These are phyloP conservation scores for Tylopilus vinaceipallidus DNA, from an alignment of 768 basidiomycete species.

Conservation along the genomic window DNA sequence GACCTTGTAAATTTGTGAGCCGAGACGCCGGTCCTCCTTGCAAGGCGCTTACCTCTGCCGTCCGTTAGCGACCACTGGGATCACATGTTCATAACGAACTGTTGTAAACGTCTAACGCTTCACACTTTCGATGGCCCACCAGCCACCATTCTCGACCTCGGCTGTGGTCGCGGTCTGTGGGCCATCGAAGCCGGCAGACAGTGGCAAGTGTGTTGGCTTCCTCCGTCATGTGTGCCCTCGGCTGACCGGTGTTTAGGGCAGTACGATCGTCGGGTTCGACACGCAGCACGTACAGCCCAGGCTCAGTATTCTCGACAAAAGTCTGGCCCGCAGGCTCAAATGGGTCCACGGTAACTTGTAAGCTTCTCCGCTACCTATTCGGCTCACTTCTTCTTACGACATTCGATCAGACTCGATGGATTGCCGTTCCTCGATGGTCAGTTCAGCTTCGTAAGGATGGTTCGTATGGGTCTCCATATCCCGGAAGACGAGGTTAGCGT, in stretches of 20 bases:
- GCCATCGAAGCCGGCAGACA: conserved; percentile 62
- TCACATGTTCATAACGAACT: conserved; percentile 57
- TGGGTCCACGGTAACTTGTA: conserved; percentile 75
- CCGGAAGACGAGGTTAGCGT: conserved; percentile 67
- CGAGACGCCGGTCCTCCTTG: neutral
- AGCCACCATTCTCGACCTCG: conserved; percentile 57
- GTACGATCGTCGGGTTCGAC: conserved; percentile 60
- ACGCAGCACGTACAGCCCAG: conserved; percentile 53
- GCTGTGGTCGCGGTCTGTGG: conserved; percentile 74
- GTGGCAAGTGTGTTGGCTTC: conserved; percentile 52
- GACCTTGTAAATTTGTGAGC: conserved; percentile 56
- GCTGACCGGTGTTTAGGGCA: conserved; percentile 37
- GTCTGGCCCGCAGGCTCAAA: conserved; percentile 48
- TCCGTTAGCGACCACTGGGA: conserved; percentile 66
- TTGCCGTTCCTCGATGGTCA: conserved; percentile 55
- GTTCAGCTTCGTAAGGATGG: conserved; percentile 69
- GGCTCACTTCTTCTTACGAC: conserved; percentile 7
- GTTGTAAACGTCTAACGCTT: conserved; percentile 49
- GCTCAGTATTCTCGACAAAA: conserved; percentile 34
- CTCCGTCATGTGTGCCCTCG: neutral
- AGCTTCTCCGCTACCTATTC: conserved; percentile 16
- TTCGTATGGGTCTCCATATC: conserved; percentile 61
- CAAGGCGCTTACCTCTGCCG: conserved; percentile 1
- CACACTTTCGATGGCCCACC: conserved; percentile 55
- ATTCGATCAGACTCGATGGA: conserved; percentile 52